phyloP scores from a whole-genome alignment of 2,329 filamentous ascomycete genomes.

The Venturiaceae sp. region DNA sequence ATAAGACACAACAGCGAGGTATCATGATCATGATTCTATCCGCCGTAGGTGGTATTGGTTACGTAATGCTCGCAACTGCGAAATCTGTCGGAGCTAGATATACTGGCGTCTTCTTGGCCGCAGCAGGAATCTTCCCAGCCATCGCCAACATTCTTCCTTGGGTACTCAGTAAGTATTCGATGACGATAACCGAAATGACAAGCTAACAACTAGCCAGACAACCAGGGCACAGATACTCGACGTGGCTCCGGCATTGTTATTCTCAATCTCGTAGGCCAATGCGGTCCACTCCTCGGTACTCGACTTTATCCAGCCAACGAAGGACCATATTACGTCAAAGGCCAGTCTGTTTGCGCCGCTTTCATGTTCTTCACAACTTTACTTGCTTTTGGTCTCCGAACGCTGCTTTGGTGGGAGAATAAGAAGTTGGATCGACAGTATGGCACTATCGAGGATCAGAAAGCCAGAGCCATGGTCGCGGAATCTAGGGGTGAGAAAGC shows the following conservation, averaged over 20 bases:
- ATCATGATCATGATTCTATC: conserved; percentile 60
- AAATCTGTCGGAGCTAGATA: conserved; percentile 44
- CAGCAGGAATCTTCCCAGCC: conserved; percentile 76
- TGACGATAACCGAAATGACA: conserved; percentile 46
- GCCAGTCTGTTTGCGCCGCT: conserved; percentile 39
- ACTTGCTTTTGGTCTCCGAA: conserved; percentile 18
- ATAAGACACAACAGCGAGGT: conserved; percentile 53
- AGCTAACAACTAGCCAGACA: conserved; percentile 81
- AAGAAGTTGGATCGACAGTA: conserved; percentile 27
- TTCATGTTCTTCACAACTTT: conserved; percentile 36
- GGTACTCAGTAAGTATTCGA: conserved; percentile 46
- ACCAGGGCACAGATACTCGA: conserved; percentile 58
- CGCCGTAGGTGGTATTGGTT: conserved; percentile 52
- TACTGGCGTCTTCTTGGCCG: conserved; percentile 66
- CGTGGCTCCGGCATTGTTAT: conserved; percentile 72
- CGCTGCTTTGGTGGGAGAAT: conserved; percentile 26
- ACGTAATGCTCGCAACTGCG: conserved; percentile 49
- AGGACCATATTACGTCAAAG: conserved; percentile 37
- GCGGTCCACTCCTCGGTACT: conserved; percentile 53
- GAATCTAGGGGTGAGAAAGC: conserved; percentile 12
- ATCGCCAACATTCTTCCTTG: conserved; percentile 49
- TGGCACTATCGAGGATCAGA: conserved; percentile 50
- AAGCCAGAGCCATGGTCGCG: conserved; percentile 35
- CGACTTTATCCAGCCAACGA: conserved; percentile 43
- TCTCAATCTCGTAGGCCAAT: conserved; percentile 73